A percentile compares a stretch with the other conserved stretches of the same genome.
Conservation (phyloP, 2,329 filamentous ascomycete species). For the Sordariomycetes sp. region DNA sequence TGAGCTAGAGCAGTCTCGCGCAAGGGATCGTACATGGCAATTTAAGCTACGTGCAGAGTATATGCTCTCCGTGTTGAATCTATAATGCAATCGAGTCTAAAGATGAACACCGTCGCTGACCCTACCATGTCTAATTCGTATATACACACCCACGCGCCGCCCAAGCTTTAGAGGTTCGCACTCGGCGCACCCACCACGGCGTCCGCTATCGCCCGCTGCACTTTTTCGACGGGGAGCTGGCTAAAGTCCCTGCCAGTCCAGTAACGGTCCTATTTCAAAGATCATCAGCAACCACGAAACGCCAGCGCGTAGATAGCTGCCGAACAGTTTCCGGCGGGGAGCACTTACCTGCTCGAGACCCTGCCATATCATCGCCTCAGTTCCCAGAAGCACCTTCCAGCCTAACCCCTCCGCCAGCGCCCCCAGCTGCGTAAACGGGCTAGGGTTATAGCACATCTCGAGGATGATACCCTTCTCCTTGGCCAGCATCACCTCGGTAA, state of each 20-base stretch:
- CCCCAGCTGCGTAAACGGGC: slow-evolving; percentile 53
- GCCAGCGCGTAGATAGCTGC: too few species aligned
- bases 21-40: not conserved
- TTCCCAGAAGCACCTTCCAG: slow-evolving; percentile 65
- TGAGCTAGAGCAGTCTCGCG: too few species aligned
- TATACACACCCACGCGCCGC: not conserved
- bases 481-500: slow-evolving; percentile 33
- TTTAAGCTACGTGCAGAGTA: not conserved
- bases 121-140: not conserved
- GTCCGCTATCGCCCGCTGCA: slow-evolving; percentile 30
- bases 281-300: not conserved
- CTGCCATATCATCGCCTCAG: slow-evolving; percentile 67
- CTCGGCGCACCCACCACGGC: slow-evolving; percentile 4
- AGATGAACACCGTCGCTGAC: not conserved
- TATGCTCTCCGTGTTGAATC: not conserved
- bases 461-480: slow-evolving; percentile 54
- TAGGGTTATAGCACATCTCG: slow-evolving; percentile 77
- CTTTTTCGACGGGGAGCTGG: slow-evolving; percentile 45
- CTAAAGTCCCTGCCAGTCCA: slow-evolving; percentile 52
- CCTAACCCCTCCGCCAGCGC: slow-evolving; percentile 44
- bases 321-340: not conserved
- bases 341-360: slow-evolving; percentile 46
- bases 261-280: slow-evolving; percentile 23
- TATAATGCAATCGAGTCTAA: not conserved
- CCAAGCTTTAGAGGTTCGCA: not conserved